Evolutionary conservation across 257 asterid species (phyloP).

Genomic region (Fraxinus cuspidata): DNA sequence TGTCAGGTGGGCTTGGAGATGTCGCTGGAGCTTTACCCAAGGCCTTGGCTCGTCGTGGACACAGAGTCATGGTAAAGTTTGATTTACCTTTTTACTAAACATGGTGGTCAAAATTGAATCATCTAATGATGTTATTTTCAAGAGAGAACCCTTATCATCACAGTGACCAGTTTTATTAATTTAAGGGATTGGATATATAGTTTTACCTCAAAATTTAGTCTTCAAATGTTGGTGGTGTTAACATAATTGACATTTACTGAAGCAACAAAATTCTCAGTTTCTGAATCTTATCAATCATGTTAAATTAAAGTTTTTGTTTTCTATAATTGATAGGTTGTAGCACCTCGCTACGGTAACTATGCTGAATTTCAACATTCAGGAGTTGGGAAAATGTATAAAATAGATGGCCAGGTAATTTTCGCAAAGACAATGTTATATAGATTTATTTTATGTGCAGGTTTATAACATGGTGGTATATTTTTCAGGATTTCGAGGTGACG

Average conservation of each 20-base stretch:
- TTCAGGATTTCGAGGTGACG: constrained; percentile 86
- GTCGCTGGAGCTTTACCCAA: constrained; percentile 99
- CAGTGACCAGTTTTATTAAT: constrained; percentile 11
- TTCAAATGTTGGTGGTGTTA: not conserved
- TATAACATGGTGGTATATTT: constrained; percentile 31
- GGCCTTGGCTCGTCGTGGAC: constrained; percentile 99
- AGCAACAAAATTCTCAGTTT: constrained; percentile 12
- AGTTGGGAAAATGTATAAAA: constrained; percentile 66
- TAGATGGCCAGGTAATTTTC: constrained; percentile 77
- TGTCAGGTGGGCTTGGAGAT: constrained; percentile 98
- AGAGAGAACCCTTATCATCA: not conserved
- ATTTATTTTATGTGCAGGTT: constrained; percentile 9
- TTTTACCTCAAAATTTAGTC: not conserved
- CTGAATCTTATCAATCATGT: not conserved
- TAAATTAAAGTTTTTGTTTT: constrained; percentile 20
- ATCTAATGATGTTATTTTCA: not conserved
- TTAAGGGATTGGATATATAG: not conserved
- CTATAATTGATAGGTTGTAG: constrained; percentile 63
- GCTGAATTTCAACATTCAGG: constrained; percentile 74
- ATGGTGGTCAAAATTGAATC: not conserved
- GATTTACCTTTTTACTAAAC: constrained; percentile 6
- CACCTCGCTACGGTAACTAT: constrained; percentile 77
- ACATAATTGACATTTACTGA: not conserved
- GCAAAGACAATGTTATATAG: constrained; percentile 15
- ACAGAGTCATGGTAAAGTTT: constrained; percentile 88